Base-by-base conservation (phyloP, 2,329 filamentous ascomycete species). In the Apiospora marii region DNA sequence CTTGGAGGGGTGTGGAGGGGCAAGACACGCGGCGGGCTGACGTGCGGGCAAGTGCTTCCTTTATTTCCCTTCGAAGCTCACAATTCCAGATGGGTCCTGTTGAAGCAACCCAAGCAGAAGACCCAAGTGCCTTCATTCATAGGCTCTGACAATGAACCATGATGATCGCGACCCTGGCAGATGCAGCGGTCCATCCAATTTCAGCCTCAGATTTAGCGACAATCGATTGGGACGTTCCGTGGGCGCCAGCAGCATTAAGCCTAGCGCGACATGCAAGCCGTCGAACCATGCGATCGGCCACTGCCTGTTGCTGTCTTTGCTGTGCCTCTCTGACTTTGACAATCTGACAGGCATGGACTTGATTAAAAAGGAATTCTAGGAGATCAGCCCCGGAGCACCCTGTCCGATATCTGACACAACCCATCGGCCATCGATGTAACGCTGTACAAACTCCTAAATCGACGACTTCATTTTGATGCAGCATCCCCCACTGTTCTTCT, bases 381-480 rank as follows among this genome's bases (percentile, higher is more conserved):
- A 37, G 30, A 22, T 12, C 51, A 58, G 30, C 53, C 49, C 49
- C 53, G 53, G 53, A 61, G 53, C 53, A 61, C 30, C 53, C 53
- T 61, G 30, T 61, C 53, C 53, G 51, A 34, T 58, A 30, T 58
- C 19, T 19, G 51, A 58, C 51, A 58, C 27, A 34, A 34, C 27
- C 27, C 51, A 34, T 58, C 51, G 53, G 53, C 53, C 19, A 61
- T 37, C 14, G 14, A 61, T 61, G 53, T 19, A 61, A 61, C 51
- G 8, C 12, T 30, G 30, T 22, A 61, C 3, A 16, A 37, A 37
- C 30, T 61, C 34, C 16, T 64, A 41, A 41, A 64, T 64, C 34
- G 34, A 64, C 58, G 34, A 64, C 58, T 64, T 64, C 58, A 64
- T 16, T 22, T 41, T 64, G 58, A 34, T 41, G 58, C 30, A 13